Evolutionary conservation across 2,329 filamentous ascomycete species (phyloP).

Genomic region (Coniochaeta sp.): DNA sequence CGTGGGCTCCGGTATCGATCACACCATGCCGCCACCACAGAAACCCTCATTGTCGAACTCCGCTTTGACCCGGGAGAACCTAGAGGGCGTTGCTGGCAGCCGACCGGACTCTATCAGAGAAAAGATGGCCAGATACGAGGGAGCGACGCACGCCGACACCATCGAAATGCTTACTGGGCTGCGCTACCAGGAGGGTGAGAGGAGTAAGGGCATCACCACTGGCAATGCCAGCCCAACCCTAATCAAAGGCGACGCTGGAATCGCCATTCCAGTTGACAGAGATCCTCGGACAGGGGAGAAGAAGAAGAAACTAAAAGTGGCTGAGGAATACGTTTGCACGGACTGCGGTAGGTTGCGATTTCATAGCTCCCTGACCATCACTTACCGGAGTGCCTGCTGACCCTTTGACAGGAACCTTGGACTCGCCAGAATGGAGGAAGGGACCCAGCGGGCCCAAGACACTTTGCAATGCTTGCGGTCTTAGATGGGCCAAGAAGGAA

Average conservation of each 20-base stretch:
- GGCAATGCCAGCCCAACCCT: conserved; percentile 74
- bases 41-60: conserved; percentile 55
- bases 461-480: conserved; percentile 87
- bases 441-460: conserved; percentile 91
- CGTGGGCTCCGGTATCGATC: background rate
- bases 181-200: conserved; percentile 80
- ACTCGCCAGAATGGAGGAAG: conserved; percentile 94
- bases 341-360: conserved; percentile 63
- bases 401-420: conserved; percentile 56
- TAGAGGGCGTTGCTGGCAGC: conserved; percentile 63
- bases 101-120: conserved; percentile 72
- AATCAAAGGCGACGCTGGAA: conserved; percentile 79
- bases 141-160: conserved; percentile 64
- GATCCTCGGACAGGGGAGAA: conserved; percentile 68
- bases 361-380: background rate
- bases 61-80: conserved; percentile 70
- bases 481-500: conserved; percentile 72
- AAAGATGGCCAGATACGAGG: conserved; percentile 79
- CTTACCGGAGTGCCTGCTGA: background rate
- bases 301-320: conserved; percentile 79
- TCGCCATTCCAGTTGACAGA: conserved; percentile 74
- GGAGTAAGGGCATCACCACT: conserved; percentile 80
- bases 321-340: conserved; percentile 88
- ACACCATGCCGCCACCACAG: conserved; percentile 58
- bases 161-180: conserved; percentile 92